Percentiles rank a stretch among this genome's conserved stretches.
Evolutionary conservation across 169 alveolate genomes (phyloP).

Genomic region (Plasmodium cynomolgi): DNA sequence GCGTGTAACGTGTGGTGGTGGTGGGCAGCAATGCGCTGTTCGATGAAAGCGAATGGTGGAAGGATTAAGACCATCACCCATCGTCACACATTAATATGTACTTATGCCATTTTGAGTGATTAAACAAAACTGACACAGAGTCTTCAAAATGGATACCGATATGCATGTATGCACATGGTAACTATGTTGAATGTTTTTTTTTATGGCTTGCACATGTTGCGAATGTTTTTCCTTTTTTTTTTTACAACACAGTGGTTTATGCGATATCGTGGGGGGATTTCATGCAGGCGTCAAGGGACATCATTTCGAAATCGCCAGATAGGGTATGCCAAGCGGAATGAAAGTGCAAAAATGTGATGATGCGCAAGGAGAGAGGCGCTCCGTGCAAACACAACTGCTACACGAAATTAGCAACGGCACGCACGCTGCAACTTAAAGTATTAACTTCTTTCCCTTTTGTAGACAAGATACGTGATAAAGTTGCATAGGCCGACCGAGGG

Average conservation of each 20-base stretch:
- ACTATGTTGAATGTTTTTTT: not conserved
- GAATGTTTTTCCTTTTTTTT: slow-evolving; percentile 6
- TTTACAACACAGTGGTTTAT: slow-evolving; percentile 62
- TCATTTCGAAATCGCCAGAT: slow-evolving; percentile 57
- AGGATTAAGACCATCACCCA: not conserved
- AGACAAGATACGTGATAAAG: slow-evolving; percentile 74
- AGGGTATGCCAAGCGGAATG: not conserved
- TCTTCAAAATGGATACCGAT: not conserved
- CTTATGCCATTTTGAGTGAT: not conserved
- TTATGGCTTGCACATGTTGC: not conserved
- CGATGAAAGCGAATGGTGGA: not conserved
- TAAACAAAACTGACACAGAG: not conserved
- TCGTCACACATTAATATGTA: not conserved
- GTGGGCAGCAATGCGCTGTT: not conserved
- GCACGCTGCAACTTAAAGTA: not conserved
- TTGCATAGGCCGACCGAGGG: slow-evolving; percentile 53
- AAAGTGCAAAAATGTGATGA: not conserved
- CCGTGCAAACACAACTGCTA: not conserved
- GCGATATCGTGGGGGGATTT: slow-evolving; percentile 67
- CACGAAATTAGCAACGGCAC: not conserved
- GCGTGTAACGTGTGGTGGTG: not conserved
- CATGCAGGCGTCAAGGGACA: slow-evolving; percentile 53
- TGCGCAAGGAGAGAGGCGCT: not conserved
- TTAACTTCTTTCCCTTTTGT: slow-evolving; percentile 17
- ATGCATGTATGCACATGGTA: not conserved